Evolutionary conservation across 2,329 filamentous ascomycete species (phyloP).

Genomic region (Ceratocystis colombiana): DNA sequence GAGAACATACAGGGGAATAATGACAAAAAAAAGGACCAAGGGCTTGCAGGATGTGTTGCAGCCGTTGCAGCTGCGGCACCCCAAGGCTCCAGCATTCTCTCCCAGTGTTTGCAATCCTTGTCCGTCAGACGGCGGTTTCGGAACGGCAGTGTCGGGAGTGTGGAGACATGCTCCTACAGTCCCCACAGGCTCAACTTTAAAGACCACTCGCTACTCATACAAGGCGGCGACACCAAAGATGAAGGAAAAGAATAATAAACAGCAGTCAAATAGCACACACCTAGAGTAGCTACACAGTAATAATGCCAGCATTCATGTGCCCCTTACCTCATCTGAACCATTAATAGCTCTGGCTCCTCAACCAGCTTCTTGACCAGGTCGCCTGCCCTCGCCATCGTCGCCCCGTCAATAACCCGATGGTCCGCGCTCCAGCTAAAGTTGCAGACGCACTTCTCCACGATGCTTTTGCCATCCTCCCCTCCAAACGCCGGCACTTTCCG

Average conservation of each 20-base stretch:
- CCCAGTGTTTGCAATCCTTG: not conserved
- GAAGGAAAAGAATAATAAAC: not conserved
- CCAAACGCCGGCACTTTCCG: constrained; percentile 69
- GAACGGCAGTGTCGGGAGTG: not conserved
- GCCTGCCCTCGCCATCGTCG: constrained; percentile 84
- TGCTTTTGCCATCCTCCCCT: constrained; percentile 39
- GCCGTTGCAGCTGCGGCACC: too few species aligned
- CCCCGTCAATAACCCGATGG: constrained; percentile 87
- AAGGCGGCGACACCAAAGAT: not conserved
- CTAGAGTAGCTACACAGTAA: not conserved
- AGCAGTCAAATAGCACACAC: not conserved
- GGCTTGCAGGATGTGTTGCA: too few species aligned
- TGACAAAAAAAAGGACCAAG: not conserved
- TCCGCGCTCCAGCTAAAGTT: constrained; percentile 97
- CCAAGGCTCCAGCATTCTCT: not conserved
- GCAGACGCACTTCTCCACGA: constrained; percentile 68
- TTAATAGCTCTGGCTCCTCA: constrained; percentile 78
- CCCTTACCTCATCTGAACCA: constrained; percentile 62
- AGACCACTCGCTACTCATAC: not conserved
- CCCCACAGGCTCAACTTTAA: not conserved
- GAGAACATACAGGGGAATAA: not conserved
- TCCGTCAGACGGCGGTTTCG: not conserved
- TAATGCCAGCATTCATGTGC: not conserved
- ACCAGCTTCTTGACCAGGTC: constrained; percentile 67
- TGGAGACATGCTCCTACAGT: not conserved